Evolutionary conservation across 495 filamentous ascomycete genomes (phyloP).

Genomic region (Jackrogersella multiformis): DNA sequence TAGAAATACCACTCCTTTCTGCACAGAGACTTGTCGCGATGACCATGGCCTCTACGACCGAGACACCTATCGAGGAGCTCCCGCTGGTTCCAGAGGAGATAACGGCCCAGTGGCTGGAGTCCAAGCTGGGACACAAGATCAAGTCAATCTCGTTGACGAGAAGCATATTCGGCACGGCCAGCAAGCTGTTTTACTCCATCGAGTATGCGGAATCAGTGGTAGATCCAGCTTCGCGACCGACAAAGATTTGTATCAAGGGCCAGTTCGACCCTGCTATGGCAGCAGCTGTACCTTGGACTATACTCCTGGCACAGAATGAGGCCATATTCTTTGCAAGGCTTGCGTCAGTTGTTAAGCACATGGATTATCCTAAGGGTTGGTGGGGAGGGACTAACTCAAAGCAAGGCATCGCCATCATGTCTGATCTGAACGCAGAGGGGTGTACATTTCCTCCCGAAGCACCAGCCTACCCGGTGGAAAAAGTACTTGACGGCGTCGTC

Average conservation of each 20-base stretch:
- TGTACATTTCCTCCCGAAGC: slow-evolving; percentile 45
- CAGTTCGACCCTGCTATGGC: slow-evolving; percentile 48
- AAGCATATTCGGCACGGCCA: slow-evolving; percentile 45
- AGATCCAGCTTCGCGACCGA: slow-evolving; percentile 31
- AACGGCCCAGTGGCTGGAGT: slow-evolving; percentile 52
- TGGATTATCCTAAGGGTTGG: slow-evolving; percentile 48
- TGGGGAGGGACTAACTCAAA: slow-evolving; percentile 43
- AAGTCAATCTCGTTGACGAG: slow-evolving; percentile 42
- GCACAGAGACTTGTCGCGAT: background rate
- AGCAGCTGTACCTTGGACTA: slow-evolving; percentile 45
- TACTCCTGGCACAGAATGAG: slow-evolving; percentile 48
- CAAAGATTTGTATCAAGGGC: slow-evolving; percentile 48
- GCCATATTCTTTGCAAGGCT: slow-evolving; percentile 48
- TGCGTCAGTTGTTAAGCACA: slow-evolving; percentile 42
- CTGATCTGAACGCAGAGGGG: slow-evolving; percentile 42
- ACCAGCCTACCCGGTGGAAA: slow-evolving; percentile 44
- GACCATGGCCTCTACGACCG: slow-evolving; percentile 6
- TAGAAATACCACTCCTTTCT: too few relatives aligned
- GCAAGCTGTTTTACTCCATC: slow-evolving; percentile 47
- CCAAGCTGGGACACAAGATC: slow-evolving; percentile 44
- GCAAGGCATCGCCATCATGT: slow-evolving; percentile 52
- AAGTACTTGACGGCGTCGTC: slow-evolving; percentile 43
- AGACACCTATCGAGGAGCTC: slow-evolving; percentile 30
- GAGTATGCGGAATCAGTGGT: slow-evolving; percentile 40
- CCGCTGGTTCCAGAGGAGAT: slow-evolving; percentile 51